phyloP scores from a whole-genome alignment of 257 asterid genomes.

The Primulina huaijiensis region DNA sequence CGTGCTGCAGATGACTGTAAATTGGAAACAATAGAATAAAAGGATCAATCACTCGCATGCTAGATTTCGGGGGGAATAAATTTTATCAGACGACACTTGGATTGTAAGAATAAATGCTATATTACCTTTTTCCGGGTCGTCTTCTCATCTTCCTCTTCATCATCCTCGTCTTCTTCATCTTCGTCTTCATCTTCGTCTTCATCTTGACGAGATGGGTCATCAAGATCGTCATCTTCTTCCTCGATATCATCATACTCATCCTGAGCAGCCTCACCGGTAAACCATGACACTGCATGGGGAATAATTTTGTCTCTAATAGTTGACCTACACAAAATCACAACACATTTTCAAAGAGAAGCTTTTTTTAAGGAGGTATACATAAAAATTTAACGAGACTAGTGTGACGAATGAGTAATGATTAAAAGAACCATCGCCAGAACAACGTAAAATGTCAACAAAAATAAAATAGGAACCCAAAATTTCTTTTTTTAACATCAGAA shows the following conservation, averaged over 20 bases:
- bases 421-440: not conserved
- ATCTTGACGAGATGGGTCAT: too few relatives aligned
- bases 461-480: too few relatives aligned
- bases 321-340: slow-evolving; percentile 41
- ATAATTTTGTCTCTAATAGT: slow-evolving; percentile 81
- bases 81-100: not conserved
- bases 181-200: slow-evolving; percentile 18
- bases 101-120: not conserved
- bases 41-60: not conserved
- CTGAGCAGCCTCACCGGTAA: slow-evolving; percentile 81
- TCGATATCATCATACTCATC: slow-evolving; percentile 56
- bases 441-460: not conserved
- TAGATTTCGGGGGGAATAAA: not conserved
- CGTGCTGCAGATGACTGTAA: not conserved
- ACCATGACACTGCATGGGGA: slow-evolving; percentile 95
- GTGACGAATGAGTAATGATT: not conserved
- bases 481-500: not conserved
- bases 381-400: not conserved
- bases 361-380: not conserved
- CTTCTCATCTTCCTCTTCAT: not conserved
- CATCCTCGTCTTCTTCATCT: slow-evolving; percentile 34
- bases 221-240: slow-evolving; percentile 41
- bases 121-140: not conserved
- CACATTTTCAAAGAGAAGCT: not conserved
- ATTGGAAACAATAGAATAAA: not conserved